Evolutionary conservation across 805 yeast species (phyloP), one percentile per base, ranked within the genome.

Genomic region (Wickerhamomyces silvicola): DNA sequence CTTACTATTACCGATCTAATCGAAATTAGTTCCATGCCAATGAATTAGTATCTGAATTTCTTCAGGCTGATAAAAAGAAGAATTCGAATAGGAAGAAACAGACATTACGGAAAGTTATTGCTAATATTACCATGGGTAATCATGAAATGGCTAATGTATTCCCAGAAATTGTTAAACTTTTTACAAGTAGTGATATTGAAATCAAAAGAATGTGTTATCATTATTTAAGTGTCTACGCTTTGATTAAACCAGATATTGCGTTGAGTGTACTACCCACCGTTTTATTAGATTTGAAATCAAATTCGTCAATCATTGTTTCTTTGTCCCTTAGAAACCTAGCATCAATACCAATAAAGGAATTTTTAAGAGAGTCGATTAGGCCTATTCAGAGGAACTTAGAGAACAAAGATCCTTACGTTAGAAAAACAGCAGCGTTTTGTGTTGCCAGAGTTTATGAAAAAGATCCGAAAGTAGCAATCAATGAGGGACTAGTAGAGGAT

Each of bases 111-210:
- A 82, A 81, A 48, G 70, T 86, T 18, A 66, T 88, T 7, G 90
- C 95, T 26, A 88, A 87, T 56, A 70, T 86, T 56, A 80, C 94
- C 6, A 67, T 86, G 57, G 86, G 87, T 30, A 85, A 84, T 54
- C 70, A 70, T 35, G 96, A 90, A 50, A 74, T 87, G 73, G 65
- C 75, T 9, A 54, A 60, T 13, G 52, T 90, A 33, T 72, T 79
- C 48, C 77, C 78, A 2, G 94, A 84, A 31, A 69, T 85, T 6
- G 37, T 74, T 6, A 50, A 54, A 22, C 57, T 78, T n/a, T 60
- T 81, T 48, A 62, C 64, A 28, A 57, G 65, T 36, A 70, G 69
- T 43, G 94, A 85, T 56, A 37, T 76, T 19, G 94, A 83, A 42
- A 64, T 80, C 32, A 75, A 83, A 49, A 71, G 81, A 39, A 66